Base-by-base conservation (phyloP, 2,329 filamentous ascomycete genomes). In the Reticulascus tulasneorum region DNA sequence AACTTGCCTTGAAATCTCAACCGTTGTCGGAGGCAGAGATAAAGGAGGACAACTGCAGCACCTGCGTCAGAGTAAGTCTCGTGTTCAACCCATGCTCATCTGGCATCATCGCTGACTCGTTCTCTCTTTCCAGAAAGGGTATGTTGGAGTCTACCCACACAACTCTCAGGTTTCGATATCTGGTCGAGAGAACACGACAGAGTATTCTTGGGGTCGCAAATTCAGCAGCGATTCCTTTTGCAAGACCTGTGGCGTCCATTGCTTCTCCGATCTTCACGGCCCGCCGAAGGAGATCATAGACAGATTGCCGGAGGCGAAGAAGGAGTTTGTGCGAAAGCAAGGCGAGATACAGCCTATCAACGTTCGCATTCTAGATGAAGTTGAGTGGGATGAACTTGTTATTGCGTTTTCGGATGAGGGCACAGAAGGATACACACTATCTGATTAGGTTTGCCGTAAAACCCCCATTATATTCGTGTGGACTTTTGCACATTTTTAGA, bases 1-100 rank as follows among this genome's bases (percentile, higher is more conserved):
- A 35, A 21, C 38, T 47, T 11, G 40, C 49, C 9, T 33, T 56
- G 1, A 29, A 46, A 2, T 42, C 26, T 5, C 35, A 42, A 6
- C 29, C 38, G 57, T 28, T 72, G 56, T 38, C 59, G 50, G 17
- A 60, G 52, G 31, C 67, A 57, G 43, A 69, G 60, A 37, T 69
- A 54, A 46, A 62, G 56, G 37, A 67, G 57, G 44, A 64, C 54
- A 47, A 64, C 62, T 50, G 59, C 35, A 58, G 56, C 33, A 49
- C 41, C 7, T 59, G 55, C 35, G 40, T 50, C n/a, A 46, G 56
- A n/a, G 53, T 57, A 44, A 6, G 44, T 39, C 4, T 4, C 8
- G 5, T 4, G 10, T 6, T 7, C 4, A 19, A 11, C 21, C 11
- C 10, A 9, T 10, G 1, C 4, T n/a, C n/a, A n/a, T 12, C 6